Conservation (phyloP, 176 grass and related monocot species). For the Elymus sibiricus region DNA sequence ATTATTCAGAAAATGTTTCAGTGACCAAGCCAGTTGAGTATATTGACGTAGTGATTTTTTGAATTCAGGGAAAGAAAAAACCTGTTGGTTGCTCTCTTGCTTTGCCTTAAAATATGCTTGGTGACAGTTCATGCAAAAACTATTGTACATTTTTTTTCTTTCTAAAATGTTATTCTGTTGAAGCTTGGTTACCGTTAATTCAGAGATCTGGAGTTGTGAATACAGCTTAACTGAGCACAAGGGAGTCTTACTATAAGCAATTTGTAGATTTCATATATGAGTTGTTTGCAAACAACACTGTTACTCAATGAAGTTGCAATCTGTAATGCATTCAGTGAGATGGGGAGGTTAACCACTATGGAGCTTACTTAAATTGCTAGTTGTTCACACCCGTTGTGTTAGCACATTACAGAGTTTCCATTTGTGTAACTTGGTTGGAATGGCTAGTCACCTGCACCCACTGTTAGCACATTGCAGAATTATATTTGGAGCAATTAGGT, state of each 20-base stretch:
- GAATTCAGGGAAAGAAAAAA: background rate
- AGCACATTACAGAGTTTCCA: background rate
- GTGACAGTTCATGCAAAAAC: background rate
- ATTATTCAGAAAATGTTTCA: background rate
- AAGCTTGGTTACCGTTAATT: background rate
- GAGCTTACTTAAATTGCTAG: background rate
- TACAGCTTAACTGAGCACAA: constrained; percentile 15
- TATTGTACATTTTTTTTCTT: background rate
- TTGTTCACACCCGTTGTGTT: background rate
- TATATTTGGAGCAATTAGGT: background rate
- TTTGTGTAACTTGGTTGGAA: background rate
- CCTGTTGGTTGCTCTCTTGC: background rate
- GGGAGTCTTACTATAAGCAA: background rate
- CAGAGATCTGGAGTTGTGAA: background rate
- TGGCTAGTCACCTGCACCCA: background rate
- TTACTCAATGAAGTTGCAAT: background rate
- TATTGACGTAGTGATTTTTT: background rate
- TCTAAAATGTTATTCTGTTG: background rate
- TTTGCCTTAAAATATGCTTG: background rate
- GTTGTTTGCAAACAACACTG: background rate
- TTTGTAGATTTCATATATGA: background rate
- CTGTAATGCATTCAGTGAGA: background rate
- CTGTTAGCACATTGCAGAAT: background rate
- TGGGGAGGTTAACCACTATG: background rate
- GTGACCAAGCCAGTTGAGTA: background rate